Base-by-base conservation (phyloP, 2,329 filamentous ascomycete species). In the Salinomyces thailandicus region DNA sequence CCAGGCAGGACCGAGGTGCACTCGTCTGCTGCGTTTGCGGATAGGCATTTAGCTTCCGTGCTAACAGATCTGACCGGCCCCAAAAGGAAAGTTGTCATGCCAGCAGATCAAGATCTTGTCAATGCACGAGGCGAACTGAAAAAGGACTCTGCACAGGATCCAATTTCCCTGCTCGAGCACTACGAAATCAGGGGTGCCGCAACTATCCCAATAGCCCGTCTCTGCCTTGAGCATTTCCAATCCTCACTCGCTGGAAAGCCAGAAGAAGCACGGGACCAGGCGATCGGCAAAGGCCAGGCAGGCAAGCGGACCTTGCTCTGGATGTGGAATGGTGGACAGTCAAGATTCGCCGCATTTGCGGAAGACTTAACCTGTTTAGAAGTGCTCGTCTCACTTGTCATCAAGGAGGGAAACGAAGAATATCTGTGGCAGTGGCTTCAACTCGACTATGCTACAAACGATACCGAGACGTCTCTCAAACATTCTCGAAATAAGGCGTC, bases 11-110 rank as follows among this genome's bases (percentile, higher is more conserved):
- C 38, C 20, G 18, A 37, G 12, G 30, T 46, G 5, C 47, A 50
- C 5, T 63, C 63, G 3, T 64, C 62, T 5, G 55, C 58, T 14
- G 52, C 50, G 28, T 48, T 57, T 33, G 59, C 68, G 1, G 61
- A 66, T 33, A 55, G 53, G 33, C 71, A 72, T 49, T 51, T 75
- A 39, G 52, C 66, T 20, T 65, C 68, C 5, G 61, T 75, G 19
- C 50, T 75, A 24, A 64, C 61, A 11, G 72, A 68, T 47, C 62
- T 75, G 33, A 39, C 44, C 15, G 22, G 22, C 22, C 4, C 22
- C 22, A 26, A 26, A n/a, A 26, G n/a, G 22, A 26, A 41, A 35
- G 28, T 6, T 14, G 32, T 26, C n/a, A 43, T 17, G 9, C 32
- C 22, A 16, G 31, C 33, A 28, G 17, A 42, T 32, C 14, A 31